These are phyloP conservation scores for Talaromyces atroroseus DNA, from an alignment of 2,329 filamentous ascomycete genomes.

Conservation along the genomic window DNA sequence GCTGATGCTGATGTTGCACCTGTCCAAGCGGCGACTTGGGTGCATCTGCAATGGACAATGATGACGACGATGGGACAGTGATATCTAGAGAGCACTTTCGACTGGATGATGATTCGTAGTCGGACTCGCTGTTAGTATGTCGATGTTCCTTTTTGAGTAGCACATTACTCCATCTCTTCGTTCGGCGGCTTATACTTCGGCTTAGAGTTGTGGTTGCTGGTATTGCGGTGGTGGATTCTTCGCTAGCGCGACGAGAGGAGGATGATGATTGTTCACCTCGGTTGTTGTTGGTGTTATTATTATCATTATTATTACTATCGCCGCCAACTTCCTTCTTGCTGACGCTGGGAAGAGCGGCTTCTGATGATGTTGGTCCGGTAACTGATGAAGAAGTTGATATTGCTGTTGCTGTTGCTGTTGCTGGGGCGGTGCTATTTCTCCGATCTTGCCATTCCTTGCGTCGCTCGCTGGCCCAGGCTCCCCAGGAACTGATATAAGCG, in stretches of 20 bases:
- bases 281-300: background rate
- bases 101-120: conserved; percentile 9
- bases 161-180: conserved; percentile 13
- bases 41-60: background rate
- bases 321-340: conserved; percentile 2
- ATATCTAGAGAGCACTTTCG: conserved; percentile 6
- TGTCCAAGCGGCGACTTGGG: conserved; percentile 3
- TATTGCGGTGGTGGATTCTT: background rate
- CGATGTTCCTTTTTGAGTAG: conserved; percentile 7
- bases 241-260: background rate
- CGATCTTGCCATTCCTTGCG: conserved; percentile 43
- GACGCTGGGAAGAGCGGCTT: conserved; percentile 9
- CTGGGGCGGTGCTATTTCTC: conserved; percentile 19
- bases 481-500: conserved; percentile 60
- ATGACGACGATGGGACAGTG: background rate
- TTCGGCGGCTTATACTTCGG: conserved; percentile 10
- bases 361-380: conserved; percentile 1
- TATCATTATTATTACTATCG: background rate
- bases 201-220: background rate
- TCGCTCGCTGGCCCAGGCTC: conserved; percentile 52
- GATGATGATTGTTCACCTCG: background rate
- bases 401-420: conserved; percentile 5
- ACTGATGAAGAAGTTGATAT: background rate
- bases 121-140: conserved; percentile 1
- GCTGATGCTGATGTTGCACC: background rate